These are phyloP conservation scores for Entomortierella beljakovae DNA, from an alignment of 192 early-diverging fungal genomes.

Conservation along the genomic window DNA sequence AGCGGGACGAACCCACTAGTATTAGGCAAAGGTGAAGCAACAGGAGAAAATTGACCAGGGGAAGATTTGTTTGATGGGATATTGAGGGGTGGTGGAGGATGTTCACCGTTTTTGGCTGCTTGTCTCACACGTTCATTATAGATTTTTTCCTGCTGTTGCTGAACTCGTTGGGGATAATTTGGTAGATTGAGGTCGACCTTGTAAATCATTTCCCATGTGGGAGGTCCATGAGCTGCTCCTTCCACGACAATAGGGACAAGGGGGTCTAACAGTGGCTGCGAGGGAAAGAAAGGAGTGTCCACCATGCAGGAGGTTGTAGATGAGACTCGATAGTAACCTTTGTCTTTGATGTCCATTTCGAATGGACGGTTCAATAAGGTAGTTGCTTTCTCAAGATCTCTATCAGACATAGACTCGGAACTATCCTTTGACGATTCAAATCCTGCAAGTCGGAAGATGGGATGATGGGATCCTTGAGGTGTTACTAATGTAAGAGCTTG, in stretches of 20 bases:
- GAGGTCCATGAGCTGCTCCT: conserved; percentile 35
- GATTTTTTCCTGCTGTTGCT: conserved; percentile 51
- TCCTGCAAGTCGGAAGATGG: conserved; percentile 43
- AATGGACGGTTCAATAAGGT: conserved; percentile 46
- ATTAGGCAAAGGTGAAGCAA: conserved; percentile 15
- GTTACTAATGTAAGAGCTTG: conserved; percentile 48
- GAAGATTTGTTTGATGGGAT: not conserved
- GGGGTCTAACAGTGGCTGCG: conserved; percentile 45
- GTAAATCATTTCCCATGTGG: conserved; percentile 54
- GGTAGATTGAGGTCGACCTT: conserved; percentile 48
- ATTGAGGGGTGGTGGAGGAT: conserved; percentile 29
- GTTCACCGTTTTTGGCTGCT: conserved; percentile 26
- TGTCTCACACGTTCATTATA: conserved; percentile 50
- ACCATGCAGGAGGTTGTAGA: conserved; percentile 51
- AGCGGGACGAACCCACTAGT: conserved; percentile 34
- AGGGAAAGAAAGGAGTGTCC: conserved; percentile 49
- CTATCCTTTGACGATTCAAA: conserved; percentile 20
- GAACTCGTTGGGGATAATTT: conserved; percentile 51
- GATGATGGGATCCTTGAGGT: conserved; percentile 40
- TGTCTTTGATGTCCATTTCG: conserved; percentile 47
- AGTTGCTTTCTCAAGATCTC: conserved; percentile 38
- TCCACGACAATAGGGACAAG: conserved; percentile 46
- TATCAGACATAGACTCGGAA: conserved; percentile 29
- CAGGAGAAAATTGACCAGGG: conserved; percentile 4
- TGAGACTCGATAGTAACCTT: conserved; percentile 47